Conservation (phyloP, 2,329 filamentous ascomycete genomes). For the Colletotrichum sidae region DNA sequence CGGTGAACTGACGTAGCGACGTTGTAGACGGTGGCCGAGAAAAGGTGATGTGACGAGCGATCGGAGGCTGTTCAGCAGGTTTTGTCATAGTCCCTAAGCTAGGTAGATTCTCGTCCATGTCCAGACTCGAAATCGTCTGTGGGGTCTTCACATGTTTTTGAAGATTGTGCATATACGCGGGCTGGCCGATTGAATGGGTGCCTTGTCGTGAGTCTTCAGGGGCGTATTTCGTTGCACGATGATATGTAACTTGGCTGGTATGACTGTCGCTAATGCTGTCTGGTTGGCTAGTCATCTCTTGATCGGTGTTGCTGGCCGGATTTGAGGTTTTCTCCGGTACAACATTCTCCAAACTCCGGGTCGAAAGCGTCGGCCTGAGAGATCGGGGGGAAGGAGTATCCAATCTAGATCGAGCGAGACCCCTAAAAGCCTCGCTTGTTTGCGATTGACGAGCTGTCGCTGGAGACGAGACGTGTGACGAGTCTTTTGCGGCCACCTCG, state of each 20-base stretch:
- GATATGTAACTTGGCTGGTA: background rate
- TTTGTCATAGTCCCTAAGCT: conserved; percentile 54
- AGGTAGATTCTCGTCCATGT: conserved; percentile 38
- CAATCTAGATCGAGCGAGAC: conserved; percentile 31
- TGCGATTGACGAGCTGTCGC: conserved; percentile 4
- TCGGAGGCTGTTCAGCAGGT: conserved; percentile 49
- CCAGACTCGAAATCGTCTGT: conserved; percentile 6
- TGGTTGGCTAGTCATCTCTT: background rate
- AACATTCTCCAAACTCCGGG: conserved; percentile 37
- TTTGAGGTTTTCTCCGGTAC: conserved; percentile 10
- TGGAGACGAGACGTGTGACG: conserved; percentile 37
- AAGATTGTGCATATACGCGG: conserved; percentile 4
- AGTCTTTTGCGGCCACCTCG: conserved; percentile 50
- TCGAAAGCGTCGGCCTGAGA: conserved; percentile 37
- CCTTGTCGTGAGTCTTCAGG: conserved; percentile 37
- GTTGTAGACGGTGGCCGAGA: conserved; percentile 48
- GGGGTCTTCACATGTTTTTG: background rate
- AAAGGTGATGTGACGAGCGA: conserved; percentile 53
- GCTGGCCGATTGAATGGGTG: background rate
- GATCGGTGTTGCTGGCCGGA: background rate
- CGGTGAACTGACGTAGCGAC: conserved; percentile 32
- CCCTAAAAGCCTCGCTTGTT: conserved; percentile 14
- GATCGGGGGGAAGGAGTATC: conserved; percentile 39
- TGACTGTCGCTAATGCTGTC: no score
- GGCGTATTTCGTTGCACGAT: conserved; percentile 4